Base-by-base conservation (phyloP, 2,329 filamentous ascomycete genomes). In the Neofusicoccum laricinum region DNA sequence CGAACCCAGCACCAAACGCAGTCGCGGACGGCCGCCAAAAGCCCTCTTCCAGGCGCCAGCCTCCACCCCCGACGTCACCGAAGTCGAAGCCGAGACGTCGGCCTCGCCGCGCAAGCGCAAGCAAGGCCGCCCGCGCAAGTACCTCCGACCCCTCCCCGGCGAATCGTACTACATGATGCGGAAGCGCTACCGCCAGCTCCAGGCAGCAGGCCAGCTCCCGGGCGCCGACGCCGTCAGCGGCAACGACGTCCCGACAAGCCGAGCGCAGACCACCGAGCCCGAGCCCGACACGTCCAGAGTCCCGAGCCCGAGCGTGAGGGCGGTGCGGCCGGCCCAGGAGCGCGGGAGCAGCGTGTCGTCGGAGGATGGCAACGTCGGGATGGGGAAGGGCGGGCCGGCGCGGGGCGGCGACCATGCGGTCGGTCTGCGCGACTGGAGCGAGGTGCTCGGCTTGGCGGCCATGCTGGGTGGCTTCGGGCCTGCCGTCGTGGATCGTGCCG, bases 391-490 rank as follows among this genome's bases (percentile, higher is more conserved):
- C 7, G 41, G 3, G 14, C 25, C 12, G 14, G 2, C 3, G 36
- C 11, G 3, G 32, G 1, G 32, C 19, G 45, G 58, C 12, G 14
- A 25, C 2, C 46, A 50, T 11, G 43, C 45, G 1, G 17, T 17
- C 4, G 43, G 34, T 3, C 78, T 87, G 12, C 85, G 90, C 21
- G 90, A 96, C 77, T 98, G 94, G 94, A 90, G 88, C 68, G 91
- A 96, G 68, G 85, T 97, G 1, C 78, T 97, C 32, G 91, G 91
- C 0, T 83, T 92, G 0, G 94, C 94, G 2, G 85, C 91, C 0
- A 78, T 96, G 57, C 85, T 85, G 1, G 92, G 90, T 0, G 92
- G 90, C 0, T 67, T 74, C 21, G 80, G 90, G 1, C 76, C 81
- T 0, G 75, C 79, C 0, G 89, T 88, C 0, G 77, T 97, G 12